Conservation (phyloP, 2,329 filamentous ascomycete species). For the Aspergillus sp. region DNA sequence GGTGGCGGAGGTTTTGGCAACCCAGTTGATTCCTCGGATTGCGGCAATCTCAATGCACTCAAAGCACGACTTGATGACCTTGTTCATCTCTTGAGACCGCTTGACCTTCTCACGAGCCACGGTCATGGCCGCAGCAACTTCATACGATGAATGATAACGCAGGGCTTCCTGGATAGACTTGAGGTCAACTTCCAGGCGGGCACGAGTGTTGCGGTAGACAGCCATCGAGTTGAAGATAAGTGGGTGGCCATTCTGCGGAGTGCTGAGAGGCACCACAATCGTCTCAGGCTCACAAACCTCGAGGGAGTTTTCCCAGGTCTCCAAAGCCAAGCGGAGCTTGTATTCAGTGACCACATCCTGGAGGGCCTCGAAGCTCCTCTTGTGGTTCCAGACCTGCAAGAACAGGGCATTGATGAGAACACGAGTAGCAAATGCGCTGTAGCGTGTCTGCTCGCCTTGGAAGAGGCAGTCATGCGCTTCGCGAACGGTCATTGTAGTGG, state of each 20-base stretch:
- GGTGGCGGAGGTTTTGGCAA: constrained; percentile 94
- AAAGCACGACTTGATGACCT: constrained; percentile 96
- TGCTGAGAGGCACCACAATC: constrained; percentile 84
- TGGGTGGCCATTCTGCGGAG: constrained; percentile 93
- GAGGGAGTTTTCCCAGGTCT: constrained; percentile 98
- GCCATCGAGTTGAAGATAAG: constrained; percentile 98
- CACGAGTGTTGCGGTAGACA: constrained; percentile 91
- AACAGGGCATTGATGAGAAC: constrained; percentile 99
- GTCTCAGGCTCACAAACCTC: constrained; percentile 91
- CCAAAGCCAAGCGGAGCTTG: constrained; percentile 90
- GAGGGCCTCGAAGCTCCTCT: constrained; percentile 94
- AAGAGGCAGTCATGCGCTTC: constrained; percentile 95
- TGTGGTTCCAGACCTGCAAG: constrained; percentile 98
- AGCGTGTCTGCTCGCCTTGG: constrained; percentile 85
- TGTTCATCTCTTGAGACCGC: constrained; percentile 96
- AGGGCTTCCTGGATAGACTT: constrained; percentile 96
- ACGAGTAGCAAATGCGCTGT: constrained; percentile 94
- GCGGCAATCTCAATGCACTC: constrained; percentile 97
- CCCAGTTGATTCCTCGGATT: constrained; percentile 93
- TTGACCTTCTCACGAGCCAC: constrained; percentile 91
- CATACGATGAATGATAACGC: constrained; percentile 94
- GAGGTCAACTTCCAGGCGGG: constrained; percentile 89
- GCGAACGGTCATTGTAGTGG: constrained; percentile 82
- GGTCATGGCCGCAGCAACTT: constrained; percentile 96
- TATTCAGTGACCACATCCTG: constrained; percentile 98